phyloP scores from a whole-genome alignment of 1,284 basidiomycete genomes.

The Ustilago vetiveriae region DNA sequence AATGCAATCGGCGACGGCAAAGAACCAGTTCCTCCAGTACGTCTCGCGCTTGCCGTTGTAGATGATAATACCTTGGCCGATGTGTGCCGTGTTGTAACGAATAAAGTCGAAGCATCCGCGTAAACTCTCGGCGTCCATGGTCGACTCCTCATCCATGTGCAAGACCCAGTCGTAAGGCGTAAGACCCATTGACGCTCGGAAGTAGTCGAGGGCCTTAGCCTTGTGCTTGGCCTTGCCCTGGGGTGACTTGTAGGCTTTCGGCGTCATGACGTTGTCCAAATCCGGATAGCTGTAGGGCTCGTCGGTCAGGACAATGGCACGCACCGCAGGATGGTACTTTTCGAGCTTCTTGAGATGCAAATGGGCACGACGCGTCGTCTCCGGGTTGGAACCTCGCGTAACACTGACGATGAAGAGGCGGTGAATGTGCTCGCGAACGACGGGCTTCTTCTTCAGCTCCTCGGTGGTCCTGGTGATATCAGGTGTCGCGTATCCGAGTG shows the following conservation, averaged over 20 bases:
- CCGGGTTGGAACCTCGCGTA: slow-evolving; percentile 68
- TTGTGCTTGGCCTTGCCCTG: slow-evolving; percentile 69
- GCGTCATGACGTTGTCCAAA: slow-evolving; percentile 69
- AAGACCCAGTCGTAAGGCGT: slow-evolving; percentile 69
- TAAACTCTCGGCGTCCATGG: slow-evolving; percentile 68
- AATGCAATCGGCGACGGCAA: slow-evolving; percentile 69
- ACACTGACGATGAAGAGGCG: slow-evolving; percentile 68
- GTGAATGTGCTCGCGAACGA: slow-evolving; percentile 68
- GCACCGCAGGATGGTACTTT: slow-evolving; percentile 68
- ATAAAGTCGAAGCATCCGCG: slow-evolving; percentile 69
- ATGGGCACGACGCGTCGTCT: slow-evolving; percentile 68
- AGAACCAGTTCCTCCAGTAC: slow-evolving; percentile 69
- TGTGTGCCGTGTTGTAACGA: slow-evolving; percentile 68
- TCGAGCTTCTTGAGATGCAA: slow-evolving; percentile 68
- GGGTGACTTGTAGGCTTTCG: slow-evolving; percentile 68
- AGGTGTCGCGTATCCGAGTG: slow-evolving; percentile 62
- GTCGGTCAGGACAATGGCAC: slow-evolving; percentile 68
- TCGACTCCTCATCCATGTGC: slow-evolving; percentile 69
- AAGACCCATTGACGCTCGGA: slow-evolving; percentile 68
- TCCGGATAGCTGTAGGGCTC: slow-evolving; percentile 69
- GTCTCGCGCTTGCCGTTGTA: slow-evolving; percentile 68
- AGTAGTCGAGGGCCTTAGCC: slow-evolving; percentile 69
- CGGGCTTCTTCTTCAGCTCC: slow-evolving; percentile 66
- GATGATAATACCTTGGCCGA: slow-evolving; percentile 69
- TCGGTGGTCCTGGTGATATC: slow-evolving; percentile 67